These are phyloP conservation scores for Cucurbitaria berberidis DNA, from an alignment of 2,329 filamentous ascomycete species.

Conservation along the genomic window DNA sequence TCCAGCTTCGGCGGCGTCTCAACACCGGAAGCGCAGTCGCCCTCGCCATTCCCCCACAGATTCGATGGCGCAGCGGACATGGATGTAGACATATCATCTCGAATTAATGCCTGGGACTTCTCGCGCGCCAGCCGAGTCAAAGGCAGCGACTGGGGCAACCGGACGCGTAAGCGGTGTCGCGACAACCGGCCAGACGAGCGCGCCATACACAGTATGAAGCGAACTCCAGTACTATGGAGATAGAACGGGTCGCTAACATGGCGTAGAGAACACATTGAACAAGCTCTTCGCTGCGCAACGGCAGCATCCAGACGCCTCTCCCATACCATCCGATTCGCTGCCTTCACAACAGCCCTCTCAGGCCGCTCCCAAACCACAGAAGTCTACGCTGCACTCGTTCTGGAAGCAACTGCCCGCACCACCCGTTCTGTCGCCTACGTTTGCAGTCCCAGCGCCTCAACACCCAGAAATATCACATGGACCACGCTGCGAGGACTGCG, in stretches of 20 bases:
- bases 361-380: constrained; percentile 39
- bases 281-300: constrained; percentile 55
- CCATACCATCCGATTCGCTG: constrained; percentile 32
- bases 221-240: neutral
- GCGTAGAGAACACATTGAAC: constrained; percentile 53
- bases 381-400: constrained; percentile 56
- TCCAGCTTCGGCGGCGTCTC: constrained; percentile 45
- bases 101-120: constrained; percentile 34
- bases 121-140: constrained; percentile 33
- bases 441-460: constrained; percentile 19
- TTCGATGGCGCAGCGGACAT: constrained; percentile 34
- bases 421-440: constrained; percentile 30
- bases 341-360: constrained; percentile 15
- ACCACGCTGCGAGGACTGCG: constrained; percentile 54
- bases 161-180: constrained; percentile 65
- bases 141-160: constrained; percentile 56
- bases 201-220: constrained; percentile 58
- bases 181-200: constrained; percentile 64
- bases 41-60: constrained; percentile 26
- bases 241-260: neutral
- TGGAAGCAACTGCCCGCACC: constrained; percentile 51
- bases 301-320: constrained; percentile 35
- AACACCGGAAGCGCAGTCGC: constrained; percentile 40
- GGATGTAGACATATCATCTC: constrained; percentile 16
- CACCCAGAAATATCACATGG: constrained; percentile 9